Base-by-base conservation (phyloP, 331 rosid species). In the Prunus yedoensis region DNA sequence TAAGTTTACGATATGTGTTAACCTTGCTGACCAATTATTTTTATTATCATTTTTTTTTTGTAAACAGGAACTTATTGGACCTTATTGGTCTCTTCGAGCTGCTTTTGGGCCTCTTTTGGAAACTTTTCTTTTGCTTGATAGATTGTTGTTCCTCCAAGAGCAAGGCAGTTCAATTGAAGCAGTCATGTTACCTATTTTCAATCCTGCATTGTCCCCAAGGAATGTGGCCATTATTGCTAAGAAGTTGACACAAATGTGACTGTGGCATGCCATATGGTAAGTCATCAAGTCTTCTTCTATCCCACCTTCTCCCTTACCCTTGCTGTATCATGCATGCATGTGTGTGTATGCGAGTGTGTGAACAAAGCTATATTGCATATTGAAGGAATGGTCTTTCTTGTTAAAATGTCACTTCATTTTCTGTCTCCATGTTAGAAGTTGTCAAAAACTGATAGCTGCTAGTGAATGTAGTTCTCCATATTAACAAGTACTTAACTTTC, bases 51-150 rank as follows among this genome's bases (percentile, higher is more conserved):
- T 50, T 13, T n/a, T n/a, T n/a, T 50, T 15, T 14, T 50, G 18
- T 25, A 35, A 59, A 15, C 93, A 94, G 99, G 93, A 88, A 76
- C 82, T 92, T 25, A 61, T 92, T 79, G 93, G 96, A 78, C 97
- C 92, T 51, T 94, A 86, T 81, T 94, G 99, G 99, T 86, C 97
- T 80, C 96, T 94, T 78, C 90, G 99, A 85, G 96, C 98, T 81
- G 89, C 97, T 68, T 74, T 94, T 35, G 95, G 97, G 66, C 96
- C 99, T 51, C 87, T 94, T 72, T 75, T 94, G 81, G 98, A 94
- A 83, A 94, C 95, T 45, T 86, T 87, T 63, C 79, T 91, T 85
- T 85, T 94, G 83, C 98, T 94, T 27, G 98, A 94, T 85, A 85
- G 99, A 81, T 68, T 94, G 62, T 75, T 92, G 84, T 89, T 89